phyloP scores from a whole-genome alignment of 305 asterid species.

The Fraxinus platypoda region DNA sequence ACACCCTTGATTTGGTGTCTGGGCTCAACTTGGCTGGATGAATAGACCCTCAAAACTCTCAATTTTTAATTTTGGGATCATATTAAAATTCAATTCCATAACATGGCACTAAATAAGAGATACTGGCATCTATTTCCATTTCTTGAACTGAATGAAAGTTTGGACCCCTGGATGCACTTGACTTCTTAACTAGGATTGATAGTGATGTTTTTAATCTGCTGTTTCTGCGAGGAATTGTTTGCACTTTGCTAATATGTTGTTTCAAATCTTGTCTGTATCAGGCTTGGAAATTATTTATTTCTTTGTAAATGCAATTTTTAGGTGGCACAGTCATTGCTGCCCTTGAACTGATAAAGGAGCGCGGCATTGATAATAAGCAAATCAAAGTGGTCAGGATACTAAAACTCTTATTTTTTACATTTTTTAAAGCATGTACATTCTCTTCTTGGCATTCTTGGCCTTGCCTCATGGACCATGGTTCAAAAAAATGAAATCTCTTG shows the following conservation, averaged over 20 bases:
- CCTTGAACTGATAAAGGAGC: slow-evolving; percentile 70
- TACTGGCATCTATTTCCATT: not conserved
- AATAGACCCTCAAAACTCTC: not conserved
- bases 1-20: not conserved
- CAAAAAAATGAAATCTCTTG: not conserved
- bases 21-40: not conserved
- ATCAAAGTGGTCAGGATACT: slow-evolving; percentile 81
- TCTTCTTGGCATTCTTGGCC: not conserved
- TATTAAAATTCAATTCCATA: not conserved
- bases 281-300: not conserved
- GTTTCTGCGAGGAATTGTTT: slow-evolving; percentile 2
- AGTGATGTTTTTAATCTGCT: slow-evolving; percentile 1
- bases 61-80: not conserved
- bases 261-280: not conserved
- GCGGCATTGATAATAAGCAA: slow-evolving; percentile 73
- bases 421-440: not conserved
- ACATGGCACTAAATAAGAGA: not conserved
- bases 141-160: not conserved
- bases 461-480: not conserved
- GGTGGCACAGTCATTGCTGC: slow-evolving; percentile 96
- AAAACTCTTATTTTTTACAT: not conserved
- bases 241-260: slow-evolving; percentile 20
- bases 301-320: slow-evolving; percentile 22
- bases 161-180: not conserved
- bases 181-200: not conserved